phyloP scores from a whole-genome alignment of 1,284 basidiomycete species.

The Xerocomus alliaceus region DNA sequence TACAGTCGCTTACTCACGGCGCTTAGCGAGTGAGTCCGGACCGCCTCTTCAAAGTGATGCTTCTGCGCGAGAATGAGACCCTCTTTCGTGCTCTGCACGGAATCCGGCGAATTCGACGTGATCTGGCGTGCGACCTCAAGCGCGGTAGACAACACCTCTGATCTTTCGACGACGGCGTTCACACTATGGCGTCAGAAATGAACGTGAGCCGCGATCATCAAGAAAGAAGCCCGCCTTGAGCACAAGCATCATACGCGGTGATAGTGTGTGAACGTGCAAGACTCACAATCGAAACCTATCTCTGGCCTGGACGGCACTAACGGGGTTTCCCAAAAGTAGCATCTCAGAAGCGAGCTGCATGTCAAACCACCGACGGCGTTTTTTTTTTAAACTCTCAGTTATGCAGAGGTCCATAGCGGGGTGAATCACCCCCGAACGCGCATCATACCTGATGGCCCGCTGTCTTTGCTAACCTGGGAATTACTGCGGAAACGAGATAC shows the following conservation, averaged over 20 bases:
- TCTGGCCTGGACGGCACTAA: slow-evolving; percentile 73
- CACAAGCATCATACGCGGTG: slow-evolving; percentile 17
- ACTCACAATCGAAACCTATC: slow-evolving; percentile 78
- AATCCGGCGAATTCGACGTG: slow-evolving; percentile 76
- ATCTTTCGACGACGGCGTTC: slow-evolving; percentile 68
- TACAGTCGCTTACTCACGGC: slow-evolving; percentile 64
- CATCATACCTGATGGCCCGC: slow-evolving; percentile 70
- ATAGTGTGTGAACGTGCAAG: slow-evolving; percentile 20
- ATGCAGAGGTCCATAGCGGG: slow-evolving; percentile 37
- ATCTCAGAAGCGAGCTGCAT: slow-evolving; percentile 77
- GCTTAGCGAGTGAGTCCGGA: slow-evolving; percentile 56
- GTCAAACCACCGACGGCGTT: slow-evolving; percentile 11
- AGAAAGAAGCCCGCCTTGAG: slow-evolving; percentile 17
- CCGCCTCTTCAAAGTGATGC: slow-evolving; percentile 61
- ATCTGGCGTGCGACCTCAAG: slow-evolving; percentile 69
- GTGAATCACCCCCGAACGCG: slow-evolving; percentile 28
- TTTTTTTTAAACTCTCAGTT: slow-evolving; percentile 25
- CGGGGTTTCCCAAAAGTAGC: slow-evolving; percentile 71
- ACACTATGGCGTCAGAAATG: slow-evolving; percentile 52
- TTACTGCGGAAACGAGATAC: slow-evolving; percentile 48
- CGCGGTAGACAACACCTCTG: slow-evolving; percentile 66
- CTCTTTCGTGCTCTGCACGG: slow-evolving; percentile 79
- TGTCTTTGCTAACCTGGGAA: slow-evolving; percentile 62
- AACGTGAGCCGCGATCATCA: slow-evolving; percentile 20
- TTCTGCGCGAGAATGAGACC: slow-evolving; percentile 64